Percentiles rank a stretch among this genome's conserved stretches.
phyloP scores from a whole-genome alignment of 805 yeast species.

The Tetrapisispora phaffii region DNA sequence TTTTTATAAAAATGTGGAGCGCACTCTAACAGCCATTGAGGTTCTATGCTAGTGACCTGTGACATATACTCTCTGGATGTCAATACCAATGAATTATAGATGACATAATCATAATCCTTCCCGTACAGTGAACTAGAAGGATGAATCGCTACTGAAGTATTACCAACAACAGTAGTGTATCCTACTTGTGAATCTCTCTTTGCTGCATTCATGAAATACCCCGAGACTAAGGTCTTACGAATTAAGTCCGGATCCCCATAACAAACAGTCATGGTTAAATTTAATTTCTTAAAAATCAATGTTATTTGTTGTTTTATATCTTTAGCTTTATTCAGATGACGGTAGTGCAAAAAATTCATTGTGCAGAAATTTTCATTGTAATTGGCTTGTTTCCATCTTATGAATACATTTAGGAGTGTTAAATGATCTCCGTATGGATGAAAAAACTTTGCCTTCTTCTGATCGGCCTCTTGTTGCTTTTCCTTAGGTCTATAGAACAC shows the following conservation, averaged over 20 bases:
- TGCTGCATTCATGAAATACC: constrained; percentile 58
- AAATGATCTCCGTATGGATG: constrained; percentile 75
- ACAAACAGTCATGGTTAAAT: constrained; percentile 39
- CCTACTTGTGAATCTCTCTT: constrained; percentile 66
- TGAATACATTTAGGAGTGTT: constrained; percentile 70
- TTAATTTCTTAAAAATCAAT: constrained; percentile 43
- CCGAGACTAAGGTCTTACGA: constrained; percentile 54
- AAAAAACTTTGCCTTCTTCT: constrained; percentile 61
- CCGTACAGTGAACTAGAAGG: constrained; percentile 72
- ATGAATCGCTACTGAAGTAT: constrained; percentile 69
- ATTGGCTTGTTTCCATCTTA: constrained; percentile 58
- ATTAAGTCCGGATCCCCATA: constrained; percentile 47
- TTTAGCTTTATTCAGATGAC: constrained; percentile 64
- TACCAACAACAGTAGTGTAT: constrained; percentile 59
- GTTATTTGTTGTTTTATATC: constrained; percentile 71
- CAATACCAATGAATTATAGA: constrained; percentile 71
- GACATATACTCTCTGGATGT: constrained; percentile 91
- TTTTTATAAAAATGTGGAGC: constrained; percentile 69
- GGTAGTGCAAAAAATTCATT: constrained; percentile 62
- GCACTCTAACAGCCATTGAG: constrained; percentile 60
- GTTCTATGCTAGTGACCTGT: constrained; percentile 71
- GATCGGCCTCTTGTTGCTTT: constrained; percentile 66
- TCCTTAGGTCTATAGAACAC: constrained; percentile 75
- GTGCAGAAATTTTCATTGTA: constrained; percentile 35
- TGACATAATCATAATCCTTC: constrained; percentile 60